Base-by-base conservation (phyloP, 306 rosid genomes). In the Albizia julibrissin region DNA sequence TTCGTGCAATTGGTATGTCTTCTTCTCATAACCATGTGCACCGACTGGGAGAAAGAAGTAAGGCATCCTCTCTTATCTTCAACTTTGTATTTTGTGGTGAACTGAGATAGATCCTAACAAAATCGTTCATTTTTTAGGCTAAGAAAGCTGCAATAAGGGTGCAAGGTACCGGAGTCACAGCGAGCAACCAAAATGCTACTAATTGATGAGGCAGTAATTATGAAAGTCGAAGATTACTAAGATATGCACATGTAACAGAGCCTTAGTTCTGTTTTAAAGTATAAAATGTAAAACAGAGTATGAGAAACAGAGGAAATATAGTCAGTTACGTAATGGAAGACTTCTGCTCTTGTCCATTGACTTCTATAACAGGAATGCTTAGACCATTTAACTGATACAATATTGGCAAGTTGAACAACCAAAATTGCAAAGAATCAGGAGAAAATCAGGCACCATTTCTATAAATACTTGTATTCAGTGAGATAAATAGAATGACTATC, bases 11-110 rank as follows among this genome's bases (percentile, higher is more conserved):
- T 75, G 33, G 59, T 79, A 22, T 81, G 82, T 59, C 81, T 87
- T 56, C 71, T 86, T 27, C 33, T 84, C 0, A 52, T 86, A 10
- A 87, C 85, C 10, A 16, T 77, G 13, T 71, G 79, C 82, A 84
- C 86, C 29, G 71, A 85, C 34, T 89, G 92, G 91, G 84, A 86
- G 52, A 81, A 82, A 84, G 88, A 87, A 73, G 90, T 87, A 70
- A 79, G 78, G 27, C 18, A 24, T 77, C 24, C 3, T 40, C 6
- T 69, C 3, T 22, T 26, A 70, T 50, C 16, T 68, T 76, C 64
- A 75, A 34, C 71, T 52, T n/a, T 78, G 0, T 37, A 27, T 80
- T 73, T 13, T 47, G 19, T 68, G 22, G 75, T 40, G 81, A 44
- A 3, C 44, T 24, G 65, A 49, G 21, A 33, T 44, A 50, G 18